Conservation (phyloP, 148 eudicot species). For the Mesembryanthemum crystallinum region DNA sequence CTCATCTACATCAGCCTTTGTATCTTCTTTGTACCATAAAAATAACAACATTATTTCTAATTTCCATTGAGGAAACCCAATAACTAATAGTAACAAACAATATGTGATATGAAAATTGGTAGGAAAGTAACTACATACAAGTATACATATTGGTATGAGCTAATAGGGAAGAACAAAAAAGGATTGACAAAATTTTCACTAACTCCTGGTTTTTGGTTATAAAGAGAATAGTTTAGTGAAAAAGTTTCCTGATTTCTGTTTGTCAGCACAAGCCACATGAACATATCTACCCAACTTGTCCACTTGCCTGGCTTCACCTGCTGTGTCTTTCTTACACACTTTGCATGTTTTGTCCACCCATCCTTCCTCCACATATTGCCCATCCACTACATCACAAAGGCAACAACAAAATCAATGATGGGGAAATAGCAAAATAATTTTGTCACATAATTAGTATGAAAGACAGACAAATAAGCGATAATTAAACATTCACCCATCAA, state of each 20-base stretch:
- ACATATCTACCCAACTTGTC: slow-evolving; percentile 83
- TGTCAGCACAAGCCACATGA: slow-evolving; percentile 80
- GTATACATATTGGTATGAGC: slow-evolving; percentile 11
- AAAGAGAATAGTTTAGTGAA: slow-evolving; percentile 74
- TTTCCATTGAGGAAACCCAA: neutral
- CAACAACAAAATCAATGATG: neutral
- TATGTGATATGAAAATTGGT: neutral
- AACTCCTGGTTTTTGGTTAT: slow-evolving; percentile 14
- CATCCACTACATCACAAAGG: slow-evolving; percentile 54
- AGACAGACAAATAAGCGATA: too few relatives aligned
- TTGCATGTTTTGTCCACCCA: slow-evolving; percentile 98
- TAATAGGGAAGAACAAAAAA: neutral
- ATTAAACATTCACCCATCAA: too few relatives aligned
- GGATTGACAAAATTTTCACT: neutral
- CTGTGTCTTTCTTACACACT: slow-evolving; percentile 96
- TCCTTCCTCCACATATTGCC: slow-evolving; percentile 93
- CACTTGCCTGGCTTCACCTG: slow-evolving; percentile 72
- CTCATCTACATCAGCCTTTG: neutral
- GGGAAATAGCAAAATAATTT: neutral
- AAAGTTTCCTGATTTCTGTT: slow-evolving; percentile 68
- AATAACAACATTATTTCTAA: neutral
- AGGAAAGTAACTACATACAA: slow-evolving; percentile 15
- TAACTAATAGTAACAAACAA: neutral
- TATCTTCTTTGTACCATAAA: neutral
- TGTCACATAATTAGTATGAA: too few relatives aligned